Conservation (phyloP, 2,329 filamentous ascomycete species). For the Arthrinium phaeospermum region DNA sequence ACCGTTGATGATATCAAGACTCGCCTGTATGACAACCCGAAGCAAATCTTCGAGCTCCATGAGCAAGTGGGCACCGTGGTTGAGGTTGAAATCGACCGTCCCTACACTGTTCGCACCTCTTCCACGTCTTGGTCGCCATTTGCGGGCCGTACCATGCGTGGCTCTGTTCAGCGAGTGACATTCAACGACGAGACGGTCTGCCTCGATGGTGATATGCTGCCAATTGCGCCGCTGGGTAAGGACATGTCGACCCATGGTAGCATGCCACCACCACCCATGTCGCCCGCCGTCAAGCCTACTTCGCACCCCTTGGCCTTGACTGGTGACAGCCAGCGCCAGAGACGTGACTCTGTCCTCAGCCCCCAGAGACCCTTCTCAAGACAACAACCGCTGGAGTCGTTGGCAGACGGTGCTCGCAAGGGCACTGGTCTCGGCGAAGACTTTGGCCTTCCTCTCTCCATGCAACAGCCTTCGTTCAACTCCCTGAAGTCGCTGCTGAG, state of each 20-base stretch:
- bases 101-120: conserved; percentile 62
- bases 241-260: conserved; percentile 76
- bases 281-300: conserved; percentile 63
- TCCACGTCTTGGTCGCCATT: conserved; percentile 71
- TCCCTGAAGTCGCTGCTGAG: conserved; percentile 76
- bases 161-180: conserved; percentile 74
- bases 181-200: conserved; percentile 78
- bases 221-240: conserved; percentile 64
- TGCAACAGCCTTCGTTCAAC: conserved; percentile 59
- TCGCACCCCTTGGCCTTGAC: conserved; percentile 43
- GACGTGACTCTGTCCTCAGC: conserved; percentile 42
- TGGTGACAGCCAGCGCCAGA: conserved; percentile 41
- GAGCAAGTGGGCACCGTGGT: conserved; percentile 76
- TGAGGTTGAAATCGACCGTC: conserved; percentile 77
- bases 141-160: conserved; percentile 69
- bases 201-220: conserved; percentile 69
- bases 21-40: conserved; percentile 78
- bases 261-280: conserved; percentile 50
- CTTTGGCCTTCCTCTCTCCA: conserved; percentile 51
- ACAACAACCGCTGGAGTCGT: conserved; percentile 42
- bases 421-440: conserved; percentile 46
- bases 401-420: conserved; percentile 35
- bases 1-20: conserved; percentile 75
- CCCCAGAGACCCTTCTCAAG: conserved; percentile 41
- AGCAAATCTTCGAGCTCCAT: conserved; percentile 81